phyloP scores from a whole-genome alignment of 768 basidiomycete genomes.

The Panaeolus cyanescens region DNA sequence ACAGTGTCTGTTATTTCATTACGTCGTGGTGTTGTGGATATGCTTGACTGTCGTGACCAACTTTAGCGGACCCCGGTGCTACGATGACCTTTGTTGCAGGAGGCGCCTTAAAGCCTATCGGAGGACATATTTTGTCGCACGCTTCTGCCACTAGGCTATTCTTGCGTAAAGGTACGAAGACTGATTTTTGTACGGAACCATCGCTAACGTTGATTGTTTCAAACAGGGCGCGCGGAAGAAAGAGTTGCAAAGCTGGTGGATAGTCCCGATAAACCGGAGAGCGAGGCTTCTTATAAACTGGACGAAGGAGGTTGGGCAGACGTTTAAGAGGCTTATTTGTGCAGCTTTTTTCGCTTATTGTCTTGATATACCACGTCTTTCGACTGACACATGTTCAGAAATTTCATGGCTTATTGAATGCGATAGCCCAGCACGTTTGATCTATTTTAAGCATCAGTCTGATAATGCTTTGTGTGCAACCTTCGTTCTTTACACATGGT shows the following conservation, averaged over 20 bases:
- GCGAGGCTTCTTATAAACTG: conserved; percentile 88
- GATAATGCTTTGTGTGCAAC: not conserved
- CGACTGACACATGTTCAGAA: too few species aligned
- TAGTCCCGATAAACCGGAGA: conserved; percentile 87
- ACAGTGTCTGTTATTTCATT: conserved; percentile 55
- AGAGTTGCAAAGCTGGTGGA: conserved; percentile 90
- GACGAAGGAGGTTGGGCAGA: conserved; percentile 92
- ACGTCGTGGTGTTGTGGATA: not conserved
- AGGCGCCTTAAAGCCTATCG: conserved; percentile 88
- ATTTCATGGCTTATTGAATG: too few species aligned
- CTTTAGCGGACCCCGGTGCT: conserved; percentile 87
- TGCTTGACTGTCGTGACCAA: not conserved
- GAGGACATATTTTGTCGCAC: conserved; percentile 86
- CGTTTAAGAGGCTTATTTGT: conserved; percentile 44
- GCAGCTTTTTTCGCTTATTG: not conserved
- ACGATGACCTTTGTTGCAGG: conserved; percentile 96
- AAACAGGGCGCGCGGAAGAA: conserved; percentile 82
- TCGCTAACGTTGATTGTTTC: not conserved
- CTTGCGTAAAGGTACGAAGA: conserved; percentile 72
- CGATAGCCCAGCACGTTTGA: not conserved
- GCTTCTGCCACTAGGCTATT: conserved; percentile 89
- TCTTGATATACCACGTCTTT: not conserved
- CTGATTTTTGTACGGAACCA: not conserved
- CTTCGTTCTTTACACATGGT: not conserved
- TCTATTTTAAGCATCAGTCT: not conserved